Evolutionary conservation across 2,329 filamentous ascomycete species (phyloP).

Genomic region (Stagonosporopsis rhizophila): DNA sequence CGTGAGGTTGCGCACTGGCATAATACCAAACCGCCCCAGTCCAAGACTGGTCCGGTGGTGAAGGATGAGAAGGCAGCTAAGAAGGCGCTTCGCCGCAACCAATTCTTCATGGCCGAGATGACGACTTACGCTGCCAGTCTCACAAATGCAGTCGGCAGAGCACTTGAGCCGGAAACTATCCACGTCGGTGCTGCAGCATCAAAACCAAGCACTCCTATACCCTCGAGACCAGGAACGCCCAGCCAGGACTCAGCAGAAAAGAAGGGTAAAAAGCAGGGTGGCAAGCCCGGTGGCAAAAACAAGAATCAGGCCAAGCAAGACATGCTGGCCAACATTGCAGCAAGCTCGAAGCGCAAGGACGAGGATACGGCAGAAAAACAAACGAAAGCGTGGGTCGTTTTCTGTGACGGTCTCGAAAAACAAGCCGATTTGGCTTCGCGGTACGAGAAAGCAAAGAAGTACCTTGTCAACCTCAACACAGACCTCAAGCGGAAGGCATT

Average conservation of each 20-base stretch:
- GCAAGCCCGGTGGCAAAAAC: slow-evolving; percentile 34
- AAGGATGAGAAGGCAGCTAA: slow-evolving; percentile 45
- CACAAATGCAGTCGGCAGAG: slow-evolving; percentile 68
- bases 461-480: slow-evolving; percentile 54
- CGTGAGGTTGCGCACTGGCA: slow-evolving; percentile 67
- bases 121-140: slow-evolving; percentile 73
- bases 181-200: slow-evolving; percentile 53
- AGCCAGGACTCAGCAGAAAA: slow-evolving; percentile 24
- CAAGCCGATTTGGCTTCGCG: slow-evolving; percentile 53
- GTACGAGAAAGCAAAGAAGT: slow-evolving; percentile 59
- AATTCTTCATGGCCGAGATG: slow-evolving; percentile 72
- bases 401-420: slow-evolving; percentile 57
- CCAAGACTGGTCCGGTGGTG: slow-evolving; percentile 38
- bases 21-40: slow-evolving; percentile 61
- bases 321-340: slow-evolving; percentile 54
- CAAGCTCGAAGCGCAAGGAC: slow-evolving; percentile 52
- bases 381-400: slow-evolving; percentile 55
- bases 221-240: slow-evolving; percentile 15
- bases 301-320: slow-evolving; percentile 52
- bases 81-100: slow-evolving; percentile 58
- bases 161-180: slow-evolving; percentile 69
- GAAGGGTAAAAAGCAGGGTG: slow-evolving; percentile 31
- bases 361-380: slow-evolving; percentile 51
- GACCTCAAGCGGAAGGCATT: slow-evolving; percentile 50
- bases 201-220: slow-evolving; percentile 17